Percentiles rank a stretch among this genome's conserved stretches.
These are phyloP conservation scores for Meyerozyma guilliermondii DNA, from an alignment of 1,139 yeast species.

Conservation along the genomic window DNA sequence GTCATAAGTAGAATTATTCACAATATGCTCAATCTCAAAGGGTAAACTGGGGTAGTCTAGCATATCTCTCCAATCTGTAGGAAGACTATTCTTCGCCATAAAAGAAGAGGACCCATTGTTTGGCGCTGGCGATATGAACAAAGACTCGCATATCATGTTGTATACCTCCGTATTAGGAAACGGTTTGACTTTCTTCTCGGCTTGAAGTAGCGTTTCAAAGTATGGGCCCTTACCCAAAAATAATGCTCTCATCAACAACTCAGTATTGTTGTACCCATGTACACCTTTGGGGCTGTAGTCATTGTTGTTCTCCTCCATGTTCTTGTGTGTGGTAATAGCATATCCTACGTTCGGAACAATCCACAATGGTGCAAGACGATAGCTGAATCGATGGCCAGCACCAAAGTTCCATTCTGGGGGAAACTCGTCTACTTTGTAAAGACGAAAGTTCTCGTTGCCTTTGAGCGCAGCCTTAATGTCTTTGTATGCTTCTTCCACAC, in stretches of 20 bases:
- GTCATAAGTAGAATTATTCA: constrained; percentile 52
- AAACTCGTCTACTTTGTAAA: constrained; percentile 53
- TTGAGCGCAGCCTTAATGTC: constrained; percentile 24
- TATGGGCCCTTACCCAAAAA: constrained; percentile 82
- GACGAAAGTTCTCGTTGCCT: constrained; percentile 34
- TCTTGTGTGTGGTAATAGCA: constrained; percentile 60
- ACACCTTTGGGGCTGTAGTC: constrained; percentile 65
- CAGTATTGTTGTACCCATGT: constrained; percentile 79
- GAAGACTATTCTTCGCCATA: constrained; percentile 25
- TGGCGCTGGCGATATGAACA: constrained; percentile 50
- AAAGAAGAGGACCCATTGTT: constrained; percentile 51
- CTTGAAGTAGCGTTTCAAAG: constrained; percentile 33
- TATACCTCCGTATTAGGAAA: constrained; percentile 72
- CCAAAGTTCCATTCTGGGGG: constrained; percentile 69
- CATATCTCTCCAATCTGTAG: constrained; percentile 51
- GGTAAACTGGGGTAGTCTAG: constrained; percentile 53
- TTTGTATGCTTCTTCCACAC: constrained; percentile 32
- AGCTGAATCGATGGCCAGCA: constrained; percentile 45
- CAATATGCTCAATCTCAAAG: constrained; percentile 43
- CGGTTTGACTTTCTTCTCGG: constrained; percentile 45
- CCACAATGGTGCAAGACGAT: constrained; percentile 82
- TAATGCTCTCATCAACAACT: constrained; percentile 75
- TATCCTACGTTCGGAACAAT: constrained; percentile 79
- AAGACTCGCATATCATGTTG: constrained; percentile 65
- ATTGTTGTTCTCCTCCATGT: constrained; percentile 43